phyloP scores from a whole-genome alignment of 192 early-diverging fungal species.

The Phlyctochytrium arcticum region DNA sequence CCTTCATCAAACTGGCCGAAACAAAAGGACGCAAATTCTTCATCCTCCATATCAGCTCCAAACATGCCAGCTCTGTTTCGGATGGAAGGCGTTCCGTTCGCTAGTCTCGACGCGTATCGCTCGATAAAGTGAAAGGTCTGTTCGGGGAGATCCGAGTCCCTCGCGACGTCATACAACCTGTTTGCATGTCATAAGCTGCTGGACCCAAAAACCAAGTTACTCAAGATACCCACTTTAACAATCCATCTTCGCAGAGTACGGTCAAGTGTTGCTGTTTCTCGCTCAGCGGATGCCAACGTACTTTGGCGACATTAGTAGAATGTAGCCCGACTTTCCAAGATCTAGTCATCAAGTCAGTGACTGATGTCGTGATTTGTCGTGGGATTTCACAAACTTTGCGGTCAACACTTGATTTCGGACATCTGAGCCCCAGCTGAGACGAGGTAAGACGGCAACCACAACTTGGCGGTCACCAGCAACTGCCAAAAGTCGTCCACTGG shows the following conservation, averaged over 20 bases:
- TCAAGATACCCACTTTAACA: constrained; percentile 42
- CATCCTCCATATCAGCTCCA: constrained; percentile 34
- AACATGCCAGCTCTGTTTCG: constrained; percentile 19
- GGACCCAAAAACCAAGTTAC: no score
- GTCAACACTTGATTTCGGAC: no score
- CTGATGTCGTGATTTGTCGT: no score
- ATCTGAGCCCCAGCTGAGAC: constrained; percentile 8
- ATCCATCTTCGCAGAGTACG: constrained; percentile 62
- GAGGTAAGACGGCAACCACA: constrained; percentile 14
- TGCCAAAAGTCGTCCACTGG: constrained; percentile 21
- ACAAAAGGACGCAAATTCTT: constrained; percentile 45
- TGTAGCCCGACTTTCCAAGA: no score
- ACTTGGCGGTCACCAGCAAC: constrained; percentile 15
- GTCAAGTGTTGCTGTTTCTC: constrained; percentile 63
- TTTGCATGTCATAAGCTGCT: no score
- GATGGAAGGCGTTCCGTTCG: constrained; percentile 1
- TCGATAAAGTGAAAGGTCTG: constrained; percentile 57
- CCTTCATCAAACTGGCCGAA: constrained; percentile 37
- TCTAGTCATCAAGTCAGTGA: no score
- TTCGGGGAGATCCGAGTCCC: constrained; percentile 60
- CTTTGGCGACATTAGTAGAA: constrained; percentile 43
- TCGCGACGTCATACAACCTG: constrained; percentile 62
- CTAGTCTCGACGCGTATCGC: no score
- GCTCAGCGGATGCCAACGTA: constrained; percentile 78
- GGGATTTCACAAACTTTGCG: no score